Evolutionary conservation across 2,329 filamentous ascomycete genomes (phyloP).

Genomic region (Fusarium compactum): DNA sequence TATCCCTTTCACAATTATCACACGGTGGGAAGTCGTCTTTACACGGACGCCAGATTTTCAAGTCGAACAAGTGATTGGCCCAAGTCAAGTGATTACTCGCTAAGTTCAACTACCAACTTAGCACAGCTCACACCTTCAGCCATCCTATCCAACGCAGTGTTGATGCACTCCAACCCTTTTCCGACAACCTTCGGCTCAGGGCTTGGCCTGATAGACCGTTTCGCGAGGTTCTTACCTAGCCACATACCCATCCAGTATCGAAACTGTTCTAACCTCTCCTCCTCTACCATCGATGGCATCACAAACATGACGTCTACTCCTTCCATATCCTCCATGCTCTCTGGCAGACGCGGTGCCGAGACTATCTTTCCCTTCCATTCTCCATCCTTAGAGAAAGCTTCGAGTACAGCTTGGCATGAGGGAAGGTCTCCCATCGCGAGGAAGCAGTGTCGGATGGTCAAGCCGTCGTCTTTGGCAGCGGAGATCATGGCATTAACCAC

Average conservation of each 20-base stretch:
- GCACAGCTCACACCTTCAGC: slow-evolving; percentile 56
- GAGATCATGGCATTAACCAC: slow-evolving; percentile 52
- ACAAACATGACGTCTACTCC: slow-evolving; percentile 56
- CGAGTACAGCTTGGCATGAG: slow-evolving; percentile 54
- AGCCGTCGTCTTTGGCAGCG: slow-evolving; percentile 52
- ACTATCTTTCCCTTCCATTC: slow-evolving; percentile 49
- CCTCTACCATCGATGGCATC: slow-evolving; percentile 51
- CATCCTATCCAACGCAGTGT: slow-evolving; percentile 54
- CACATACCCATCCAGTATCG: slow-evolving; percentile 56
- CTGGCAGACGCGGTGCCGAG: slow-evolving; percentile 54
- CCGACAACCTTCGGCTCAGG: slow-evolving; percentile 54
- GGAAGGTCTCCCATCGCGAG: slow-evolving; percentile 55
- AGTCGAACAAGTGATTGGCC: too few relatives aligned
- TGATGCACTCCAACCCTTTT: slow-evolving; percentile 53
- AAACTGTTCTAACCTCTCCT: slow-evolving; percentile 54
- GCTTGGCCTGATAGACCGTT: slow-evolving; percentile 53
- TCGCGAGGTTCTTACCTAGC: slow-evolving; percentile 50
- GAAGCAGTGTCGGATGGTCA: slow-evolving; percentile 57
- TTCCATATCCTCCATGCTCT: slow-evolving; percentile 45
- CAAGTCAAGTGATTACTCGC: slow-evolving; percentile 37
- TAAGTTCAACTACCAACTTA: slow-evolving; percentile 58
- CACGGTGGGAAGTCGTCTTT: too few relatives aligned
- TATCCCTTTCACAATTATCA: neutral
- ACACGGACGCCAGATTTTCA: too few relatives aligned
- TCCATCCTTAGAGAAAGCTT: slow-evolving; percentile 44